Evolutionary conservation across 768 basidiomycete genomes (phyloP).

Genomic region (Jaapia argillacea): DNA sequence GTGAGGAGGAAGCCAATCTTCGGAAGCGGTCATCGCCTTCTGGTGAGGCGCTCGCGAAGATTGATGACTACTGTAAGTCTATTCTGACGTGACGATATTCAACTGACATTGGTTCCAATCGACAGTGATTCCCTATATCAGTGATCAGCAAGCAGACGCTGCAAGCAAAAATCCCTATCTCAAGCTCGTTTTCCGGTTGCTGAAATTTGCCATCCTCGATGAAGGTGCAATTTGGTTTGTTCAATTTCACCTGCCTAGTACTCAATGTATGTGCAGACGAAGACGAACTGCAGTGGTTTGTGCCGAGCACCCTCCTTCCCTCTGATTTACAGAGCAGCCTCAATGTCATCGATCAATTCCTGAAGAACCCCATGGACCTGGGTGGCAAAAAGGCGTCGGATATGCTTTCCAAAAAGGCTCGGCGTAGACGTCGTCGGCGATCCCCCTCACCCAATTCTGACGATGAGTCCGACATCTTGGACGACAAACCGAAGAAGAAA

Average conservation of each 20-base stretch:
- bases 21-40: constrained; percentile 44
- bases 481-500: constrained; percentile 28
- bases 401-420: constrained; percentile 55
- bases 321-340: constrained; percentile 57
- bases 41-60: constrained; percentile 56
- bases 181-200: constrained; percentile 77
- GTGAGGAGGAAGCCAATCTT: constrained; percentile 16
- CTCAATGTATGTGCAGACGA: constrained; percentile 29
- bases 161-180: constrained; percentile 70
- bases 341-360: constrained; percentile 75
- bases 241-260: constrained; percentile 5
- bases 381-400: constrained; percentile 67
- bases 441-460: constrained; percentile 37
- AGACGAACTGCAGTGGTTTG: constrained; percentile 76
- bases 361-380: constrained; percentile 72
- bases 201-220: constrained; percentile 56
- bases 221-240: constrained; percentile 44
- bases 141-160: constrained; percentile 66
- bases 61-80: constrained; percentile 66
- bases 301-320: constrained; percentile 64
- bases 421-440: constrained; percentile 37
- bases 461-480: constrained; percentile 25
- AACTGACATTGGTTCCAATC: background rate
- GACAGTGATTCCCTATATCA: constrained; percentile 66
- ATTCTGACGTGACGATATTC: background rate